phyloP scores from a whole-genome alignment of 805 yeast genomes.

The Phaffomyces opuntiae region DNA sequence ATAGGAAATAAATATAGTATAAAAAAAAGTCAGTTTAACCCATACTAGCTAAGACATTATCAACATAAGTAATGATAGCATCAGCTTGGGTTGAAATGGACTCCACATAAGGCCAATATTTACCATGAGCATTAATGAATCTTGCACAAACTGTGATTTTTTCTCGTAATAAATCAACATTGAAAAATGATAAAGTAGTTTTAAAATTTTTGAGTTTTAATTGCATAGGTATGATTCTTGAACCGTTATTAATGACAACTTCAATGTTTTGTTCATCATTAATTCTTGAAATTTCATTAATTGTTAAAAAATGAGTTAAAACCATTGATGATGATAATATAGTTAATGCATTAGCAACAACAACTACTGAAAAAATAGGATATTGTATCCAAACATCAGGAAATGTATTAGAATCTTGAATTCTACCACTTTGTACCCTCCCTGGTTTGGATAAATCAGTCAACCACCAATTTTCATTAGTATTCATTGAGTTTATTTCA shows the following conservation, averaged over 20 bases:
- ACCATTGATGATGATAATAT: conserved; percentile 26
- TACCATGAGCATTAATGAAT: conserved; percentile 21
- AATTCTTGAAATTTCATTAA: conserved; percentile 6
- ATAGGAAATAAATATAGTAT: neutral
- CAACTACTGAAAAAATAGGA: conserved; percentile 26
- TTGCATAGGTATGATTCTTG: conserved; percentile 8
- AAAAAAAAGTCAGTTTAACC: neutral
- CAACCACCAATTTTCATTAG: conserved; percentile 22
- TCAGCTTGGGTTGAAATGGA: conserved; percentile 18
- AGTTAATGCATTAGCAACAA: conserved; percentile 26
- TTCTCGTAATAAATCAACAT: conserved; percentile 11
- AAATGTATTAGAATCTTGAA: conserved; percentile 12
- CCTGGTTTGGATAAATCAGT: conserved; percentile 20
- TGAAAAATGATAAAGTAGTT: conserved; percentile 10
- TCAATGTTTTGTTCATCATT: conserved; percentile 5
- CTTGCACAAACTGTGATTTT: conserved; percentile 16
- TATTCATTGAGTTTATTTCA: conserved; percentile 17
- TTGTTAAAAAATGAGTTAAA: conserved; percentile 15
- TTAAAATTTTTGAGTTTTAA: conserved; percentile 6
- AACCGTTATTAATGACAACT: conserved; percentile 4
- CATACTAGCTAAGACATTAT: conserved; percentile 5
- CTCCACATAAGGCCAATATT: conserved; percentile 24
- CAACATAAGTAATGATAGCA: conserved; percentile 18
- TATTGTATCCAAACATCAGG: conserved; percentile 38
- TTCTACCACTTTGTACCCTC: conserved; percentile 16